A percentile compares a stretch with the other conserved stretches of the same genome.
phyloP scores from a whole-genome alignment of 2,329 filamentous ascomycete genomes.

The Aureobasidium vineae region DNA sequence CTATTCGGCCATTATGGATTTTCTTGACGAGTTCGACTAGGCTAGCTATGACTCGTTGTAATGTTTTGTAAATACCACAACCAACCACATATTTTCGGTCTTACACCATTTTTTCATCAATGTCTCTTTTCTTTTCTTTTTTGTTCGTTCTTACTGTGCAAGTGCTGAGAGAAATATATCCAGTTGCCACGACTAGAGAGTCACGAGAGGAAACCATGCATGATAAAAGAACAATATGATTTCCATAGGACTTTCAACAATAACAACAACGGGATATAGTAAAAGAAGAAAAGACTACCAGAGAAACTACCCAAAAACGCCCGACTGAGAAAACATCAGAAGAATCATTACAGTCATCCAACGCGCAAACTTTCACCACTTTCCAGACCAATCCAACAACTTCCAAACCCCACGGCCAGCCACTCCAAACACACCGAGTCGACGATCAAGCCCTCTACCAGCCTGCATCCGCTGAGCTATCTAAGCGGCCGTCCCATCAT shows the following conservation, averaged over 20 bases:
- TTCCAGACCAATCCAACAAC: conserved; percentile 16
- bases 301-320: background rate
- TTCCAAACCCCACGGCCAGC: background rate
- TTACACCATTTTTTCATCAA: background rate
- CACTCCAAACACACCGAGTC: conserved; percentile 7
- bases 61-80: background rate
- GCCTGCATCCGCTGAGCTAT: background rate
- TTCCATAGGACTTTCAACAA: background rate
- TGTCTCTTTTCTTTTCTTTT: background rate
- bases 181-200: too few relatives aligned
- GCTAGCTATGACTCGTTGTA: background rate
- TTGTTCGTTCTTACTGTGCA: background rate
- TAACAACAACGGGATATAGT: background rate
- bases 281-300: background rate
- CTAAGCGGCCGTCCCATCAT: conserved; percentile 15
- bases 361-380: background rate
- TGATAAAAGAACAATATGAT: background rate
- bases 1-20: conserved; percentile 19
- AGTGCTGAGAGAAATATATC: too few relatives aligned
- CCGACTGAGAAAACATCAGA: background rate
- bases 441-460: background rate
- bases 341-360: background rate
- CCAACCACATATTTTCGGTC: background rate
- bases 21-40: conserved; percentile 13
- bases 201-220: background rate